Percentiles rank a stretch among this genome's conserved stretches.
Evolutionary conservation across 192 early-diverging fungal genomes (phyloP).

Genomic region (Backusella tarrabulga): DNA sequence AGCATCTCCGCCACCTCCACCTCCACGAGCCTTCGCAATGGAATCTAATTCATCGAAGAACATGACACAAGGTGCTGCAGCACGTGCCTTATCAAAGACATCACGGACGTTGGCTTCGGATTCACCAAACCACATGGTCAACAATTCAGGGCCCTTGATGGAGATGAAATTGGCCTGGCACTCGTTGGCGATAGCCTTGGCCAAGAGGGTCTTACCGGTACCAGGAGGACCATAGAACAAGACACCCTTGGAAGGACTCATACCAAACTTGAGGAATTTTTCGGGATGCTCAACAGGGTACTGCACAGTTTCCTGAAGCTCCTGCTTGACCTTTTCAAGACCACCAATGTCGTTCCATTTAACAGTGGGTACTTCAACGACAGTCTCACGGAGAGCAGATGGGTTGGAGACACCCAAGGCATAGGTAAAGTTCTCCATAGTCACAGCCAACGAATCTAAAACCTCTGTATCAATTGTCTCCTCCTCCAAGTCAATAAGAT

Average conservation of each 20-base stretch:
- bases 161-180: constrained; percentile 99
- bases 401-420: constrained; percentile 94
- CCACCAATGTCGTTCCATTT: constrained; percentile 98
- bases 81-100: constrained; percentile 98
- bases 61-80: constrained; percentile 98
- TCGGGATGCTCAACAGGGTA: constrained; percentile 99
- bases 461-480: constrained; percentile 98
- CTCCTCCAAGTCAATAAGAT: constrained; percentile 96
- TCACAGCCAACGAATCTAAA: constrained; percentile 91
- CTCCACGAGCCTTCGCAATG: constrained; percentile 91
- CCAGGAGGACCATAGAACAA: constrained; percentile 99
- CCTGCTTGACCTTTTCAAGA: constrained; percentile 95
- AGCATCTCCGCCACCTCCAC: constrained; percentile 78
- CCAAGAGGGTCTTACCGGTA: constrained; percentile 96
- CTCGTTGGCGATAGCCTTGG: constrained; percentile 99
- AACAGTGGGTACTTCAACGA: constrained; percentile 94
- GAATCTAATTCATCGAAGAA: constrained; percentile 99
- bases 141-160: constrained; percentile 94
- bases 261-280: constrained; percentile 99
- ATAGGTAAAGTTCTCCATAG: constrained; percentile 96
- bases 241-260: constrained; percentile 95
- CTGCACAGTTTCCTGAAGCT: constrained; percentile 98
- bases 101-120: constrained; percentile 99
- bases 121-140: constrained; percentile 99
- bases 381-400: constrained; percentile 97